phyloP scores from a whole-genome alignment of 495 filamentous ascomycete genomes.

The Penicillium diatomitis region DNA sequence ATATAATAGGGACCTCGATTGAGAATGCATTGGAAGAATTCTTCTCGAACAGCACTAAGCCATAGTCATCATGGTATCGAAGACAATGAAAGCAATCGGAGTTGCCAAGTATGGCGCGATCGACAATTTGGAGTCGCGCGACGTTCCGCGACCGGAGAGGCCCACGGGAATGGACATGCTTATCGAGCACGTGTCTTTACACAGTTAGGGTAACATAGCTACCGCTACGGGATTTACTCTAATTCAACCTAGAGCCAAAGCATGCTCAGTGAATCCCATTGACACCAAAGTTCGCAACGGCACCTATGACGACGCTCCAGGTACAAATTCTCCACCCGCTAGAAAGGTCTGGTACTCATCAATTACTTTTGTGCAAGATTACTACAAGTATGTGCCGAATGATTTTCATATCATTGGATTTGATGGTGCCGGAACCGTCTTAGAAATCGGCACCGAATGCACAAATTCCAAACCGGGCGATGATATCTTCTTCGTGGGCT shows the following conservation, averaged over 20 bases:
- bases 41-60: not conserved
- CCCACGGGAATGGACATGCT: constrained; percentile 15
- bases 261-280: constrained; percentile 23
- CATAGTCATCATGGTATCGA: not conserved
- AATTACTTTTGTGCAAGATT: constrained; percentile 4
- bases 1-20: not conserved
- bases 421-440: constrained; percentile 25
- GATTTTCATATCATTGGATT: constrained; percentile 20
- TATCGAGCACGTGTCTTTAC: constrained; percentile 14
- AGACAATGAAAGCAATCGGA: constrained; percentile 13
- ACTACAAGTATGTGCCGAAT: constrained; percentile 17
- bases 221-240: not conserved
- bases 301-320: constrained; percentile 25
- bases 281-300: constrained; percentile 25
- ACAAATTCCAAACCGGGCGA: constrained; percentile 17
- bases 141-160: constrained; percentile 12
- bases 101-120: constrained; percentile 20
- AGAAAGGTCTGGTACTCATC: not conserved
- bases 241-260: constrained; percentile 6
- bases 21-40: not conserved
- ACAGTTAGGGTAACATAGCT: not conserved
- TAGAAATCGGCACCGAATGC: constrained; percentile 12
- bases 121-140: constrained; percentile 14
- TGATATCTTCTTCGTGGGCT: constrained; percentile 24
- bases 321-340: not conserved